Evolutionary conservation across 2,329 filamentous ascomycete species (phyloP).

Genomic region (Neoascochyta sp.): DNA sequence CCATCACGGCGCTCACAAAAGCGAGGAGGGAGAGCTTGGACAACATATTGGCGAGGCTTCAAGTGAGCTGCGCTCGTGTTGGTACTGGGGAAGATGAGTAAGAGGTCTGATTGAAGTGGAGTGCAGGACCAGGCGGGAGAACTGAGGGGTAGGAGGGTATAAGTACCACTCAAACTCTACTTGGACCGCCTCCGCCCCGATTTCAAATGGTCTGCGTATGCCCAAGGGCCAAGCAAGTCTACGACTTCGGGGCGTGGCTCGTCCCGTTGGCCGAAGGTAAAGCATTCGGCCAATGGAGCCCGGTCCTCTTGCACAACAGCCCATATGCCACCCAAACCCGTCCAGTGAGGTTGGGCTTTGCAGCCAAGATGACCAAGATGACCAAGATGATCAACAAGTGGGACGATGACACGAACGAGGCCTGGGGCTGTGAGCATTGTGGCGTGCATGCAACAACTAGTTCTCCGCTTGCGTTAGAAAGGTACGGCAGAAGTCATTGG

Average conservation of each 20-base stretch:
- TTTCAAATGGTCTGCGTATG: constrained; percentile 2
- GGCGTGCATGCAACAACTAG: constrained; percentile 14
- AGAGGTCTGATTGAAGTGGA: too few species aligned
- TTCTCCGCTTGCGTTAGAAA: constrained; percentile 8
- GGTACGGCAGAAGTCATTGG: constrained; percentile 11
- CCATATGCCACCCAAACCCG: constrained; percentile 10
- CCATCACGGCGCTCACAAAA: constrained; percentile 33
- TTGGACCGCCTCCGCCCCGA: neutral
- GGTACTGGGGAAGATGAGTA: too few species aligned
- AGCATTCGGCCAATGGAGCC: constrained; percentile 13
- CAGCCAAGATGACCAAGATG: constrained; percentile 15
- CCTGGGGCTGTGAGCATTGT: constrained; percentile 12
- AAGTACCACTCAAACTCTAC: constrained; percentile 15
- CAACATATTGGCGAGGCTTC: constrained; percentile 31
- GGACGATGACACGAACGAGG: constrained; percentile 16
- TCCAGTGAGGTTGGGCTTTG: constrained; percentile 14
- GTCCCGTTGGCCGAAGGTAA: too few species aligned
- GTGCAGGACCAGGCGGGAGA: too few species aligned
- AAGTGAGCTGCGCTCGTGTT: too few species aligned
- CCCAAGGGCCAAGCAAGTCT: constrained; percentile 12
- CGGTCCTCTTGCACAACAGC: constrained; percentile 12
- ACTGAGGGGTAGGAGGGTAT: constrained; percentile 13
- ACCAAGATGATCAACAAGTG: constrained; percentile 11
- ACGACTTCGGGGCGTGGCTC: too few species aligned
- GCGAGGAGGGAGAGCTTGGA: constrained; percentile 39